Base-by-base conservation (phyloP, 306 rosid species). In the Trifolium subterraneum region DNA sequence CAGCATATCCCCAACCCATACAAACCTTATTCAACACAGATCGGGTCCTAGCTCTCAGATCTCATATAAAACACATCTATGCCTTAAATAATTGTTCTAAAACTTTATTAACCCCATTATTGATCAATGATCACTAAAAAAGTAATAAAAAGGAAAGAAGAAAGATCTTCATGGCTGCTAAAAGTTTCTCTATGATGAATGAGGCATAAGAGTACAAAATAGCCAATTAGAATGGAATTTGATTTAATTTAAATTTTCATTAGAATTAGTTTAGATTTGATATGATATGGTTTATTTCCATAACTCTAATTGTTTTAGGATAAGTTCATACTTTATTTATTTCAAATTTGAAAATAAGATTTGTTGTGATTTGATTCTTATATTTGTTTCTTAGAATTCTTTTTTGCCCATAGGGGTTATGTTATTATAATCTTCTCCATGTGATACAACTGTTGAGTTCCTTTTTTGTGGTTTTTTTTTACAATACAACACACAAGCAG, bases 291-390 rank as follows among this genome's bases (percentile, higher is more conserved):
- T 50, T 50, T 50, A 50, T 50, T 2, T 7, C 11, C 8, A 50
- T n/a, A 50, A 50, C 23, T 50, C 22, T 50, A 18, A 3, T 51
- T 51, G 12, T 51, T 51, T 51, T 51, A 51, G 11, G 58, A 51
- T 7, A 51, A 51, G 12, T 8, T 52, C 59, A 8, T 51, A 16
- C 3, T 51, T 51, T 8, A 51, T 51, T 51, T 18, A 18, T 51
- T 51, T 51, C 58, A 51, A 51, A 16, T 51, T 51, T 51, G 58
- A 51, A 50, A 51, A 51, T 9, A 51, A 51, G 20, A 51, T 51
- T 19, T 18, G 13, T 18, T 51, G 58, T 51, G 58, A 51, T 51
- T 51, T 4, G 22, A 51, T 8, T 51, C 58, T 51, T 51, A 18
- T 51, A 51, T 51, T 51, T 18, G 58, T 18, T 51, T 51, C 4